These are phyloP conservation scores for Diospyros lotus DNA, from an alignment of 148 eudicot genomes.

Conservation along the genomic window DNA sequence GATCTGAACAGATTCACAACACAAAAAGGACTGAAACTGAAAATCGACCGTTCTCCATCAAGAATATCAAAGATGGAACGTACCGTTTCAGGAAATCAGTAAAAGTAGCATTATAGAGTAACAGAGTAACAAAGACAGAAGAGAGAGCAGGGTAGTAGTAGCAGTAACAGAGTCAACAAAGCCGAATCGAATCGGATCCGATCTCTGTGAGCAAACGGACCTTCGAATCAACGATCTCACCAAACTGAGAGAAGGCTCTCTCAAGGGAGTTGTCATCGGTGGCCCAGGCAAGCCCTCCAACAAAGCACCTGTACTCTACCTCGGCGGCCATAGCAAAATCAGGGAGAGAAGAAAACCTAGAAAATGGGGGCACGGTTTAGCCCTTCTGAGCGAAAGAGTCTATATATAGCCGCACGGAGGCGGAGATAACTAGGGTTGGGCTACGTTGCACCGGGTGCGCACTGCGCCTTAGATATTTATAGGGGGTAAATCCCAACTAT, in stretches of 20 bases:
- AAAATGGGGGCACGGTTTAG: too few species aligned
- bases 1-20: slow-evolving; percentile 15
- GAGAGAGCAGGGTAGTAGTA: slow-evolving; percentile 21
- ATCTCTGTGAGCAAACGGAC: slow-evolving; percentile 33
- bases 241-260: slow-evolving; percentile 26
- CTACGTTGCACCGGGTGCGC: too few species aligned
- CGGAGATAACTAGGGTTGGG: too few species aligned
- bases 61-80: slow-evolving; percentile 50
- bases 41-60: slow-evolving; percentile 45
- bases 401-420: too few species aligned
- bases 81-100: slow-evolving; percentile 73
- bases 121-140: slow-evolving; percentile 12
- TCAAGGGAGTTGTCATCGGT: slow-evolving; percentile 24
- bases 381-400: too few species aligned
- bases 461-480: too few species aligned
- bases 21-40: background rate
- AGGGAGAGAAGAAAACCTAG: background rate
- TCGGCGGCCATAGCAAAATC: slow-evolving; percentile 8
- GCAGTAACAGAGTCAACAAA: slow-evolving; percentile 12
- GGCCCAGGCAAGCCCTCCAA: slow-evolving; percentile 40
- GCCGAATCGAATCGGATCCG: slow-evolving; percentile 38
- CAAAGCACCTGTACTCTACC: slow-evolving; percentile 32
- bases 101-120: slow-evolving; percentile 11
- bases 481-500: too few species aligned
- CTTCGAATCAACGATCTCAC: slow-evolving; percentile 35